Evolutionary conservation across 1,139 yeast species (phyloP).

Genomic region (Petasospora fabianii): DNA sequence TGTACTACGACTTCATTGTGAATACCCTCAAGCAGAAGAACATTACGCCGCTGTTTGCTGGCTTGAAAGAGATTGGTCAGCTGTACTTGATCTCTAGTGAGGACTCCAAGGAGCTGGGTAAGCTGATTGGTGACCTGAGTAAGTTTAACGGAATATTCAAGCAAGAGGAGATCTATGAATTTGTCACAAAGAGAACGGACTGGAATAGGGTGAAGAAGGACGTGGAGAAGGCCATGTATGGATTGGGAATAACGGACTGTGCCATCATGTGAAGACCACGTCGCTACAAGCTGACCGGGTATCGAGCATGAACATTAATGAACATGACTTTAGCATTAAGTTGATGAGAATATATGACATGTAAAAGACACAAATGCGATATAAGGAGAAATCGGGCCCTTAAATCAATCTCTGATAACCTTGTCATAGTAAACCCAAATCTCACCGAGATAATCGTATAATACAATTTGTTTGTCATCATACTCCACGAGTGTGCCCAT

Average conservation of each 20-base stretch:
- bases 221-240: constrained; percentile 95
- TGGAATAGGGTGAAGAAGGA: constrained; percentile 74
- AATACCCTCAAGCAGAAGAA: constrained; percentile 60
- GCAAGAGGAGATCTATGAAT: constrained; percentile 91
- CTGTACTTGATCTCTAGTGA: constrained; percentile 72
- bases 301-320: no score
- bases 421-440: constrained; percentile 23
- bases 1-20: constrained; percentile 67
- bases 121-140: constrained; percentile 75
- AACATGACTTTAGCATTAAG: no score
- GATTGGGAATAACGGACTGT: constrained; percentile 71
- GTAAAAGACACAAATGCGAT: not conserved
- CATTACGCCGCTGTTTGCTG: constrained; percentile 72
- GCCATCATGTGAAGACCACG: constrained; percentile 33
- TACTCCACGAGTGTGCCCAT: constrained; percentile 26
- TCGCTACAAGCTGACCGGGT: no score
- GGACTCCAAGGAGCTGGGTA: constrained; percentile 79
- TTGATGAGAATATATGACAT: no score
- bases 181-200: constrained; percentile 83
- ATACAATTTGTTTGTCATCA: constrained; percentile 15
- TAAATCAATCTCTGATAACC: constrained; percentile 10
- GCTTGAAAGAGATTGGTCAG: constrained; percentile 81
- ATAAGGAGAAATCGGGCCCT: not conserved
- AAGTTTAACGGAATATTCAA: constrained; percentile 86
- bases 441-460: constrained; percentile 27